Evolutionary conservation across 2,329 filamentous ascomycete species (phyloP), one percentile per base, ranked within the genome.

Genomic region (Fusarium annulatum): DNA sequence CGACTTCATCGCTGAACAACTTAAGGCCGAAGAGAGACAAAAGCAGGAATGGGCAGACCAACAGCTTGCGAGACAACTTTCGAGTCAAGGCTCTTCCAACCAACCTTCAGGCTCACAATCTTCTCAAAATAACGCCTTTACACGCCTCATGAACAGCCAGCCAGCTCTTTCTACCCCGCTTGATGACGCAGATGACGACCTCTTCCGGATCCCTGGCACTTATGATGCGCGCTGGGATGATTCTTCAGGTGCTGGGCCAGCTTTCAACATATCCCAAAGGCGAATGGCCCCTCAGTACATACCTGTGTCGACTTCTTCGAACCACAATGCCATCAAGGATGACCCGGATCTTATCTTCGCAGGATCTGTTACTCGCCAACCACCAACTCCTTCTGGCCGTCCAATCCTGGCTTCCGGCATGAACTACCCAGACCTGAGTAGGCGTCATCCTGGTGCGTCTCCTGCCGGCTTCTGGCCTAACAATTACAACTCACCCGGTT

Each of bases 21-120:
- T 80, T 59, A 81, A 80, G 43, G 75, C 80, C 60, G 81, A 80
- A 42, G 79, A 80, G 38, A 81, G 81, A 55, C 71, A 79, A 16
- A 64, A 76, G 15, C 79, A 82, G 46, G 76, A 80, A 65, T 71
- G 62, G 10, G 55, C 30, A 55, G 82, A 83, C 49, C 71, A 62
- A 9, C 64, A 78, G n/a, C 58, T 80, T 61, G 82, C 82, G 15
- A 57, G 63, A 39, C 64, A 71, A 28, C 74, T 82, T 28, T 79
- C 74, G 5, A 78, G 72, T 14, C 78, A 79, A 60, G 72, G 67
- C 8, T 68, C 72, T 11, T 42, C 57, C 34, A 21, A 57, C 12
- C 57, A 53, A n/a, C 38, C 43, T 34, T 53, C 65, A 28, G 33
- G 59, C 33, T 28, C 56, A 28, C 38, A 61, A 10, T 48, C 68